phyloP scores from a whole-genome alignment of 192 early-diverging fungal species.

The Chytriomyces sp. region DNA sequence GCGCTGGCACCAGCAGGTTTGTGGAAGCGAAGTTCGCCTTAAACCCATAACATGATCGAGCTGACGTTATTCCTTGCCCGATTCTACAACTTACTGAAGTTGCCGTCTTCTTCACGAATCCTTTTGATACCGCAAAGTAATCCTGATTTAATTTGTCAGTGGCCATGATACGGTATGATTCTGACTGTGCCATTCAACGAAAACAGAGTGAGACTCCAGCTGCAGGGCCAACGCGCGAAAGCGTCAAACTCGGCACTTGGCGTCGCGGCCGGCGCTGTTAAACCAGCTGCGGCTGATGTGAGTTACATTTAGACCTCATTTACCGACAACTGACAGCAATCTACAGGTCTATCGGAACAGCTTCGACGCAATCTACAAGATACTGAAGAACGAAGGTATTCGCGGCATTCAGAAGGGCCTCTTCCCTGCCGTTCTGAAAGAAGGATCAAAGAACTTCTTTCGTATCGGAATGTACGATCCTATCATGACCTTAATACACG shows the following conservation, averaged over 20 bases:
- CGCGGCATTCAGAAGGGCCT: conserved; percentile 73
- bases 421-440: conserved; percentile 69
- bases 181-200: not conserved
- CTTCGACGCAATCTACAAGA: conserved; percentile 69
- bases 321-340: not conserved
- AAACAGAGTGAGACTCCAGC: conserved; percentile 61
- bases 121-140: conserved; percentile 77
- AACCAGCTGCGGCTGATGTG: conserved; percentile 8
- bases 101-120: conserved; percentile 76
- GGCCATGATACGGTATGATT: not conserved
- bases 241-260: conserved; percentile 4
- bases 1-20: conserved; percentile 64
- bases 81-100: conserved; percentile 30
- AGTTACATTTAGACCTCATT: not conserved
- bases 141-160: not conserved
- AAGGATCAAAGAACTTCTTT: conserved; percentile 75
- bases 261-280: conserved; percentile 1
- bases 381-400: conserved; percentile 64
- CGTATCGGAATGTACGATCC: conserved; percentile 77
- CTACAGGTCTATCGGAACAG: conserved; percentile 63
- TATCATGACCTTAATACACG: conserved; percentile 65
- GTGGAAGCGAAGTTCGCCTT: too few species aligned
- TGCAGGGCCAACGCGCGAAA: conserved; percentile 63
- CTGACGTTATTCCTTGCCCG: not conserved
- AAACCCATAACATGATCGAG: too few species aligned